Base-by-base conservation (phyloP, 768 basidiomycete genomes). In the Tricholoma furcatifolium region DNA sequence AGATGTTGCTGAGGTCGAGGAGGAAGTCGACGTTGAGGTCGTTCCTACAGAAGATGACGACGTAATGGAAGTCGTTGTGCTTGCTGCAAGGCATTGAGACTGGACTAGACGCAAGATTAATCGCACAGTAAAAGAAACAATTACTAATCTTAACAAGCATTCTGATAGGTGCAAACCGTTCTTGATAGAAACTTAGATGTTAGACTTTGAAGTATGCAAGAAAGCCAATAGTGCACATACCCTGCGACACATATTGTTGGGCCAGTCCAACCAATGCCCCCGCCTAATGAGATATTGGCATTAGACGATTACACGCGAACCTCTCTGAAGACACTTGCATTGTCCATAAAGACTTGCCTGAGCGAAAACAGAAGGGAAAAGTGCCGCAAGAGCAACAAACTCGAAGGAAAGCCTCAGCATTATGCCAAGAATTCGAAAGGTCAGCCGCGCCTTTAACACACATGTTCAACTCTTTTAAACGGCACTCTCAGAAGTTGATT, bases 161-260 rank as follows among this genome's bases (percentile, higher is more conserved):
- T 71, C 14, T 56, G 47, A 20, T 55, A 48, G 3, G 58, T 62
- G 55, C 67, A 73, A 4, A 57, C 47, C 18, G 50, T 31, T 11
- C 63, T 68, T 27, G 32, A 21, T 35, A 18, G 27, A 27, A 27
- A 27, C 3, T 7, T 8, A 7, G 34, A n/a, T 20, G 14, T 43
- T 14, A 39, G 45, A 14, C n/a, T 39, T 17, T 14, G 8, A 20
- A 23, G 20, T 17, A 21, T 14, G 4, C 14, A 21, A 47, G 21
- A 3, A 36, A 1, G 36, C 4, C 5, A 2, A 9, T 1, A 20
- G 23, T n/a, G 6, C 21, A 40, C 50, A 2, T 58, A 77, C 72
- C 74, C 72, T 23, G 72, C 50, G 39, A 69, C 70, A 40, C 79
- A 79, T 10, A 69, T 68, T 6, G 74, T 76, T 17, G 67, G 21